Percentiles rank a stretch among this genome's conserved stretches.
Conservation (phyloP, 2,329 filamentous ascomycete genomes). For the Xylariaceae sp. region DNA sequence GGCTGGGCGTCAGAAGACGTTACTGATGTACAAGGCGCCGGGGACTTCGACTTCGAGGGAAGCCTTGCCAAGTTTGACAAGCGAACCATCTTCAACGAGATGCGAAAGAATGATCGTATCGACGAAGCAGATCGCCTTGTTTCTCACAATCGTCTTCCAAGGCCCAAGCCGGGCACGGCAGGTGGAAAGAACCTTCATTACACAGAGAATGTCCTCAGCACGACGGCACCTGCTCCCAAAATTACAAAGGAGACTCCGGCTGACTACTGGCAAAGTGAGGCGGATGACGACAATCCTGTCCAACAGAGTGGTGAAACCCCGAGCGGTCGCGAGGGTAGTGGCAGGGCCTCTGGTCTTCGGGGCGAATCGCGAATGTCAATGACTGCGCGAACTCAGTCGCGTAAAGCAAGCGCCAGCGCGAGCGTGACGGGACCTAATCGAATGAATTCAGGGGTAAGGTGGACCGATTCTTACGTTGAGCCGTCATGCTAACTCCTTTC, state of each 20-base stretch:
- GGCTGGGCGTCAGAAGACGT: constrained; percentile 96
- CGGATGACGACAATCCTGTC: constrained; percentile 50
- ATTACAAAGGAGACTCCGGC: constrained; percentile 36
- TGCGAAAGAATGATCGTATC: constrained; percentile 79
- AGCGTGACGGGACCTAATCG: constrained; percentile 12
- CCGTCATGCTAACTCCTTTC: constrained; percentile 10
- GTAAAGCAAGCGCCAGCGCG: constrained; percentile 46
- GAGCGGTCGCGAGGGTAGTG: constrained; percentile 48
- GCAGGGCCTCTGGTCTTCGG: constrained; percentile 45
- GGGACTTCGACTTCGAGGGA: constrained; percentile 88
- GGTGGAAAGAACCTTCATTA: constrained; percentile 88
- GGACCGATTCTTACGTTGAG: background rate
- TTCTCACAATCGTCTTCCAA: constrained; percentile 69
- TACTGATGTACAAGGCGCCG: constrained; percentile 87
- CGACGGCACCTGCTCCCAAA: constrained; percentile 38
- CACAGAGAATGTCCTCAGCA: constrained; percentile 82
- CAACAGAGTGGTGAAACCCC: constrained; percentile 42
- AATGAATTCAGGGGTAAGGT: constrained; percentile 43
- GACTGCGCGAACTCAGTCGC: constrained; percentile 49
- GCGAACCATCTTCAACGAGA: constrained; percentile 82
- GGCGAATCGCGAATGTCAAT: constrained; percentile 49
- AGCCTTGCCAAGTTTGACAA: constrained; percentile 95
- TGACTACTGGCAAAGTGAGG: constrained; percentile 70
- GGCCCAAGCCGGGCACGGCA: constrained; percentile 61
- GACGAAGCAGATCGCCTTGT: constrained; percentile 90